Base-by-base conservation (phyloP, 768 basidiomycete species). In the Termitomyces titanicus region DNA sequence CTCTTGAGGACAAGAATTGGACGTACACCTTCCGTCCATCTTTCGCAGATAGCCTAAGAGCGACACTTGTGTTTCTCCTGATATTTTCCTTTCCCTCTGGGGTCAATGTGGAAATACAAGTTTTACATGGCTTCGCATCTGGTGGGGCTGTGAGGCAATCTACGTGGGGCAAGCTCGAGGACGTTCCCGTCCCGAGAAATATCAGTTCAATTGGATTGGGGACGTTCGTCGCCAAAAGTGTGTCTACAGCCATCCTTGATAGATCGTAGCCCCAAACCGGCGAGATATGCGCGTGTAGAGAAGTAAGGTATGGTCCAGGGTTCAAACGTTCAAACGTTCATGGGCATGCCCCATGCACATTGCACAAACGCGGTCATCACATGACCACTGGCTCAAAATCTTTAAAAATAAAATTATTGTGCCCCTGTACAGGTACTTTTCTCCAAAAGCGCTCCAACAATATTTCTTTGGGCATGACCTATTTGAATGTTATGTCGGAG, bases 161-260 rank as follows among this genome's bases (percentile, higher is more conserved):
- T 47, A 86, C 66, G 46, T 81, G 74, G 15, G 91, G 92, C 13
- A 94, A 58, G 58, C 84, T 83, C 27, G 83, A 82, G 9, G 91
- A 92, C 27, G 86, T 88, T 48, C 90, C 92, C 35, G 90, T 94
- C 50, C 92, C 92, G 29, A 92, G 81, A 67, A 93, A 89, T 54
- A 94, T 84, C 61, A 92, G 71, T 66, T 93, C 89, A 18, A 68
- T 46, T n/a, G 65, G 51, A 43, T 17, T 42, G 40, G 46, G 40
- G 15, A 13, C 43, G 31, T 55, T 42, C 24, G 48, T 22, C 27
- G 27, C 17, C 22, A 42, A 46, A 33, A 33, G 43, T 37, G 58
- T 29, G 24, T 54, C 50, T 49, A 55, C 52, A 24, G 50, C 39
- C 56, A 57, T 55, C 8, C 34, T 38, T 2, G 11, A 45, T 35